Base-by-base conservation (phyloP, 1,284 basidiomycete genomes). In the Fistulina hepatica region DNA sequence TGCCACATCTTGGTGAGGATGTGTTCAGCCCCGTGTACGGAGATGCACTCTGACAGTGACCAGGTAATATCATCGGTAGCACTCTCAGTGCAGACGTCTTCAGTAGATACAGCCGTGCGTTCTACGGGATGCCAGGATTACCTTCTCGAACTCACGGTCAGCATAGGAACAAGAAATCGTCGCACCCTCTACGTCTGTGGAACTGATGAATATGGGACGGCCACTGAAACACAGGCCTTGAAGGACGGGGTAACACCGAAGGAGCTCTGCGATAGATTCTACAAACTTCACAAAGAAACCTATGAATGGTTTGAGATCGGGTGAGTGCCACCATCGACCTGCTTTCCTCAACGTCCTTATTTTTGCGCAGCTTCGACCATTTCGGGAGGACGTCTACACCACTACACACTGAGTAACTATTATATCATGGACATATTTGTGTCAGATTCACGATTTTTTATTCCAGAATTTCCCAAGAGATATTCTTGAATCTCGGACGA, bases 181-280 rank as follows among this genome's bases (percentile, higher is more conserved):
- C 69, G 72, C 41, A 84, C 81, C 2, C 60, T 81, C 5, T 89
- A 93, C 59, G 75, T 98, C 46, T 99, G 95, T 58, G 95, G 95
- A 33, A 98, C 95, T 5, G 94, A 99, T 57, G 94, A 99, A 61
- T 99, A 99, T 53, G 94, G 94, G 22, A 99, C 94, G 2, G 94
- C 94, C 0, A 97, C 95, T 1, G 94, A 98, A 69, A 97, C 93
- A 2, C 86, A 95, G 62, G 95, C 94, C 3, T 60, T 97, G 42
- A 95, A 97, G 57, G 95, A 98, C 57, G 81, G 83, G 1, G 65
- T 97, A 19, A 80, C 86, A 6, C 91, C 95, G 0, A 69, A 74
- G 48, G 78, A 85, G 53, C 71, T 98, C 3, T 95, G 91, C 58
- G 90, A 95, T 62, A 95, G 97, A 64, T 97, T 97, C 59, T 69